Evolutionary conservation across 2,329 filamentous ascomycete genomes (phyloP).

Genomic region (Phialemonium atrogriseum): DNA sequence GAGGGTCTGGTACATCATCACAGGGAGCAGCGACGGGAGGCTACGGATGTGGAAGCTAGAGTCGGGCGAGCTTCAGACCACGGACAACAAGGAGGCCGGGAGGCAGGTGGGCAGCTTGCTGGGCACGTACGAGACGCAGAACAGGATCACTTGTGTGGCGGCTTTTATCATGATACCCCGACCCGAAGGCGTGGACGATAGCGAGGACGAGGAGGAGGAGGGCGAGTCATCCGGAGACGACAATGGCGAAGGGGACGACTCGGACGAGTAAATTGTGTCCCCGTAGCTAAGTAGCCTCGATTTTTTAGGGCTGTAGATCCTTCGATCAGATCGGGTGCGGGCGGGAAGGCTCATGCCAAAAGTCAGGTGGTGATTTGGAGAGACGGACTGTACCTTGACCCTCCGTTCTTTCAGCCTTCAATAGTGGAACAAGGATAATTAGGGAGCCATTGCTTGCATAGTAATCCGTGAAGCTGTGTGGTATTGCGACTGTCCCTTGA

Average conservation of each 20-base stretch:
- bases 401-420: too few species aligned
- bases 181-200: constrained; percentile 52
- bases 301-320: not conserved
- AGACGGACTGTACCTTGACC: too few species aligned
- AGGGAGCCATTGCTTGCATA: too few species aligned
- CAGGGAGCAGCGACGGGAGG: constrained; percentile 77
- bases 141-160: constrained; percentile 81
- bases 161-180: constrained; percentile 76
- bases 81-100: constrained; percentile 15
- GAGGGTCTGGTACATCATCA: constrained; percentile 50
- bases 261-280: too few species aligned
- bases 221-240: constrained; percentile 29
- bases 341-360: too few species aligned
- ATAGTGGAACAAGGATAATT: too few species aligned
- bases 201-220: constrained; percentile 38
- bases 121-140: constrained; percentile 74
- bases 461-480: too few species aligned
- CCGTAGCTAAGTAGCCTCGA: not conserved
- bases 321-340: not conserved
- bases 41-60: constrained; percentile 68
- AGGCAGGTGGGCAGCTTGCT: constrained; percentile 55
- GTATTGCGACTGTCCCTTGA: too few species aligned
- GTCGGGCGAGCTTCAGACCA: constrained; percentile 28
- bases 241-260: too few species aligned
- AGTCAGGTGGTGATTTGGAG: too few species aligned